Conservation (phyloP, 1,284 basidiomycete genomes). For the Pisolithus thermaeus region DNA sequence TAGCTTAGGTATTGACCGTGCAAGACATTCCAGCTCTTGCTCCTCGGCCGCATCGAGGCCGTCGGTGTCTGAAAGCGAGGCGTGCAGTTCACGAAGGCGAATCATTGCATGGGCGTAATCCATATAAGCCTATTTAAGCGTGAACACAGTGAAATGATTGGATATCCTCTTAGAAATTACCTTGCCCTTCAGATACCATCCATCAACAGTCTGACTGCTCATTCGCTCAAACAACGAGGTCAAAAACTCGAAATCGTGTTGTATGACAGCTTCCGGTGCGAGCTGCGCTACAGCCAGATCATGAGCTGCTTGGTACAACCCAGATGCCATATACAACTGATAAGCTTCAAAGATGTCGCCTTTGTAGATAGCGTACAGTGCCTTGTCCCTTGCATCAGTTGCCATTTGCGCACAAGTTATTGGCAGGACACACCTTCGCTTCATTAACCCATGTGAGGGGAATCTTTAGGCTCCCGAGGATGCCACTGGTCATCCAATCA, state of each 20-base stretch:
- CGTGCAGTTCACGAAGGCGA: constrained; percentile 52
- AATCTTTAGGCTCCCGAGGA: constrained; percentile 73
- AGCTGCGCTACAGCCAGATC: constrained; percentile 76
- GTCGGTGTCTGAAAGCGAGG: constrained; percentile 37
- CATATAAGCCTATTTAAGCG: constrained; percentile 48
- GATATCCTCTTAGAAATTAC: constrained; percentile 30
- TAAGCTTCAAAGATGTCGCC: constrained; percentile 75
- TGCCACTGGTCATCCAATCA: constrained; percentile 66
- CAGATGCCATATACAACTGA: constrained; percentile 69
- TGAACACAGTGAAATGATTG: constrained; percentile 5
- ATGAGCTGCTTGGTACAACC: constrained; percentile 72
- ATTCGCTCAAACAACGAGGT: constrained; percentile 70
- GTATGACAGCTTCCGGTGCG: constrained; percentile 86
- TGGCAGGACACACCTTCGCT: constrained; percentile 51
- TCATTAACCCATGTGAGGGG: constrained; percentile 86
- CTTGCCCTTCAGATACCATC: constrained; percentile 79
- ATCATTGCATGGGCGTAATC: constrained; percentile 66
- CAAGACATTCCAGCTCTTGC: constrained; percentile 55
- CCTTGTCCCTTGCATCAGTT: constrained; percentile 39
- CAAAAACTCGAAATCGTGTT: constrained; percentile 74
- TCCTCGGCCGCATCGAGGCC: constrained; percentile 42
- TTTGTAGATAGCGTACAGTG: constrained; percentile 55
- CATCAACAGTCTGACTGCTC: constrained; percentile 54
- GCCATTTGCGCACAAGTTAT: constrained; percentile 3
- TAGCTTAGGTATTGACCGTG: constrained; percentile 57